phyloP scores from a whole-genome alignment of 768 basidiomycete genomes.

The Polyporus arcularius region DNA sequence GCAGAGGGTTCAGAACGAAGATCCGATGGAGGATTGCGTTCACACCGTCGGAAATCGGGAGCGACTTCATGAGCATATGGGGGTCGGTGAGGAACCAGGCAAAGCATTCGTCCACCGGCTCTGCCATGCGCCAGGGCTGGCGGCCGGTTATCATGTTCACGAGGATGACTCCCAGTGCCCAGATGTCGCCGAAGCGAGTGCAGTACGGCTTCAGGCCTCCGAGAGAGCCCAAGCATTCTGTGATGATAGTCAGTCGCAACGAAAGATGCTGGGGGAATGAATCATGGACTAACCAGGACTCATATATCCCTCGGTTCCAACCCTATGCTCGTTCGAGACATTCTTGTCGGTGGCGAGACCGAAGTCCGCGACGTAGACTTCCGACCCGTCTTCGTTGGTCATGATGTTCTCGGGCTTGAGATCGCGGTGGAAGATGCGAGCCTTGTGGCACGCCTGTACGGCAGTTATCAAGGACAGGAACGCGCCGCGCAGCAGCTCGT shows the following conservation, averaged over 20 bases:
- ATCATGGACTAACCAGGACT: conserved; percentile 23
- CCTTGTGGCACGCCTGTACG: conserved; percentile 49
- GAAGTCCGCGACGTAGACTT: conserved; percentile 50
- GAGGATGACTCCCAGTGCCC: conserved; percentile 79
- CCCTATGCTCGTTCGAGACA: conserved; percentile 20
- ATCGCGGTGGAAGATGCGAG: conserved; percentile 86
- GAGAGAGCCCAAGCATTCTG: conserved; percentile 40
- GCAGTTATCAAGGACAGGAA: conserved; percentile 58
- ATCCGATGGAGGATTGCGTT: conserved; percentile 52
- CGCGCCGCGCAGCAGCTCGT: conserved; percentile 16
- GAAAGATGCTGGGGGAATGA: not conserved
- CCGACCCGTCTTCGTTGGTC: conserved; percentile 39
- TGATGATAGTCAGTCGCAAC: not conserved
- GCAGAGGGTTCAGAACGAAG: conserved; percentile 63
- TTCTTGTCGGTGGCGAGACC: conserved; percentile 27
- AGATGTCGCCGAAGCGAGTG: conserved; percentile 66
- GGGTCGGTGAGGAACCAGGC: conserved; percentile 45
- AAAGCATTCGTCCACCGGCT: conserved; percentile 50
- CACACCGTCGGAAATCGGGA: conserved; percentile 50
- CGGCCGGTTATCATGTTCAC: conserved; percentile 76
- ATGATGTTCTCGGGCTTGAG: conserved; percentile 99
- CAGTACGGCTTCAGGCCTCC: conserved; percentile 50
- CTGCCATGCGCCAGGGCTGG: conserved; percentile 55
- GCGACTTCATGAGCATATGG: conserved; percentile 56
- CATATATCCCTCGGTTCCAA: conserved; percentile 26